Evolutionary conservation across 2,329 filamentous ascomycete genomes (phyloP).

Genomic region (Penicillium occitanis): DNA sequence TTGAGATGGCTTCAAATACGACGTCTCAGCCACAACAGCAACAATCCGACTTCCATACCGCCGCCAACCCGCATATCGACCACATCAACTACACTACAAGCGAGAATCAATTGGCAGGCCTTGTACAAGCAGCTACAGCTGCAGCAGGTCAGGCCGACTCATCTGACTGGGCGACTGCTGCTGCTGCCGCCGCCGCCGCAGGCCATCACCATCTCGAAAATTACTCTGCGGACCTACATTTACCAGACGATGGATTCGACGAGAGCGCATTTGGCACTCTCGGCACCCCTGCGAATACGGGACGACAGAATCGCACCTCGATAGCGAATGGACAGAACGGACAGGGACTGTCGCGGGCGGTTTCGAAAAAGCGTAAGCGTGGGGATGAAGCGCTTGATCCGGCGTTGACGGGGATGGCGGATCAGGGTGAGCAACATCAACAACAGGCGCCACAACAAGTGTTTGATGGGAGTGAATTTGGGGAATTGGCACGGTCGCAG

Average conservation of each 20-base stretch:
- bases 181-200: slow-evolving; percentile 43
- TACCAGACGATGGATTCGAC: slow-evolving; percentile 42
- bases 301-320: slow-evolving; percentile 31
- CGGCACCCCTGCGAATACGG: slow-evolving; percentile 20
- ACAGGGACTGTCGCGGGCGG: slow-evolving; percentile 34
- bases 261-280: slow-evolving; percentile 37
- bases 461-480: slow-evolving; percentile 34
- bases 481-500: slow-evolving; percentile 38
- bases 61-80: slow-evolving; percentile 33
- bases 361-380: slow-evolving; percentile 44
- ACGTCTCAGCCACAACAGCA: slow-evolving; percentile 32
- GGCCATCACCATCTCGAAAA: slow-evolving; percentile 46
- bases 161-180: slow-evolving; percentile 47
- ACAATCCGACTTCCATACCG: slow-evolving; percentile 31
- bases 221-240: slow-evolving; percentile 41
- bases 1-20: slow-evolving; percentile 19
- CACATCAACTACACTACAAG: slow-evolving; percentile 39
- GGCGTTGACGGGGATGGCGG: slow-evolving; percentile 31
- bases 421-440: slow-evolving; percentile 7
- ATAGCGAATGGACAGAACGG: slow-evolving; percentile 29
- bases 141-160: slow-evolving; percentile 43
- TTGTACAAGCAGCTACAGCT: slow-evolving; percentile 49
- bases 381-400: slow-evolving; percentile 41
- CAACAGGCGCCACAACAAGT: slow-evolving; percentile 25
- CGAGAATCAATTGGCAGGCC: slow-evolving; percentile 47